Evolutionary conservation across 2,329 filamentous ascomycete genomes (phyloP), one percentile per base, ranked within the genome.

Genomic region (Penicillium sp.): DNA sequence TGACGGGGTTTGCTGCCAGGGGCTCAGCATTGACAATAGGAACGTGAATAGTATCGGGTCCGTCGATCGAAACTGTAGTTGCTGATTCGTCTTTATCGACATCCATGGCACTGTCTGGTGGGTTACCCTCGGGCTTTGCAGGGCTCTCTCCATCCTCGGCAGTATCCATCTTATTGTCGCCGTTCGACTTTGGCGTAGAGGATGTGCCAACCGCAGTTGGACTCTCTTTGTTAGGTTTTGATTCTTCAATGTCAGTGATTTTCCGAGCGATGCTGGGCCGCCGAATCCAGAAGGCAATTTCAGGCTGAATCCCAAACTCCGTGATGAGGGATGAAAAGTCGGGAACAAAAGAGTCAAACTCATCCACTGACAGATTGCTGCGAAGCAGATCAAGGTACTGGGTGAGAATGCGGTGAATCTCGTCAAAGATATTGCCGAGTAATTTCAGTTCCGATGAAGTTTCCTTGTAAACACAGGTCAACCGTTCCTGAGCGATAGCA

Each of bases 371-470:
- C 29, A 97, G 75, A 66, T 91, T 95, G 68, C 84, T 89, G 68
- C 89, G 88, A 30, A 99, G 81, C 7, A 97, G 82, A 65, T 97
- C 94, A 16, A 97, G 80, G 67, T 95, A 99, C 66, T 97, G 92
- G 23, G 85, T 83, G 23, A 97, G 81, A 8, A 92, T 87, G 56
- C 89, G 84, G 62, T 96, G 90, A 18, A 95, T 88, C 69, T 96
- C 92, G 69, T 99, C 94, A 48, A 96, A 83, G 61, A 96, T 86
- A 47, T 91, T 91, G 2, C 90, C 89, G 11, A 97, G 77, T 40
- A 92, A 87, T 71, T 99, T 99, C 69, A 97, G 86, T 57, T 95
- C 91, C 0, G 89, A 87, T 54, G 88, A 84, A 7, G 91, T 85
- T 7, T 88, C 82, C 38, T 85, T 85, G 73, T 88, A 95, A 23